Evolutionary conservation across 192 early-diverging fungal species (phyloP).

Genomic region (Geranomyces variabilis): DNA sequence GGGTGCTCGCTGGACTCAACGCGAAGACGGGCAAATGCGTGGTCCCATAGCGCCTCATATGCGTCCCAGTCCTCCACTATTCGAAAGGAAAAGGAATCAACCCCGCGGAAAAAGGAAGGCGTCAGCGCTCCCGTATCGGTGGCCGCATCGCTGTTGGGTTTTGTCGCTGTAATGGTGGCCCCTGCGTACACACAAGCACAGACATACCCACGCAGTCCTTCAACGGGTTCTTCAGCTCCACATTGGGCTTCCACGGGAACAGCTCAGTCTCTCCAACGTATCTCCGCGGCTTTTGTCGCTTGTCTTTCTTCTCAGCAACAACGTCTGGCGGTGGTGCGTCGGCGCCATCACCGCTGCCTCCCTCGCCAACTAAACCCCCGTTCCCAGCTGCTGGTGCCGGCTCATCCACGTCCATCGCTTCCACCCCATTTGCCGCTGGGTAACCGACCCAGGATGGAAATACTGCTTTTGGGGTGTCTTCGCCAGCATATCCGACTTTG

Average conservation of each 20-base stretch:
- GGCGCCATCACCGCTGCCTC: not conserved
- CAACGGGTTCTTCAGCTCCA: constrained; percentile 85
- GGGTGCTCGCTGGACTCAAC: constrained; percentile 86
- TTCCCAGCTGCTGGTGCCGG: not conserved
- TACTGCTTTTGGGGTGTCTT: constrained; percentile 88
- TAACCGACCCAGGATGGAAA: constrained; percentile 81
- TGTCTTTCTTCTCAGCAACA: not conserved
- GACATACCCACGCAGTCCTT: constrained; percentile 81
- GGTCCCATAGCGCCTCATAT: constrained; percentile 89
- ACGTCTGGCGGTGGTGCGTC: not conserved
- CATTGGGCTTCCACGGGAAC: constrained; percentile 65
- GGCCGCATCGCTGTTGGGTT: no score
- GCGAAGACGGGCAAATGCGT: constrained; percentile 74
- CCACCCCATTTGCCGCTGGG: constrained; percentile 1
- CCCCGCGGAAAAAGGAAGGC: no score
- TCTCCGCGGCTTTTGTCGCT: constrained; percentile 35
- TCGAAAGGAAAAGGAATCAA: no score
- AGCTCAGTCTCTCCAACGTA: constrained; percentile 49
- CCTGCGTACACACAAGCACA: no score
- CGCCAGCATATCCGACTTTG: constrained; percentile 96
- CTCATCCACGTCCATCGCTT: constrained; percentile 25
- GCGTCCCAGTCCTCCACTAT: constrained; percentile 93
- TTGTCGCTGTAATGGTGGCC: no score
- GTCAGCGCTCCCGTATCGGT: no score
- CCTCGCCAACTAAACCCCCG: constrained; percentile 24